A percentile compares a stretch with the other conserved stretches of the same genome.
These are phyloP conservation scores for Gomphus sp. DNA, from an alignment of 1,284 basidiomycete genomes.

Conservation along the genomic window DNA sequence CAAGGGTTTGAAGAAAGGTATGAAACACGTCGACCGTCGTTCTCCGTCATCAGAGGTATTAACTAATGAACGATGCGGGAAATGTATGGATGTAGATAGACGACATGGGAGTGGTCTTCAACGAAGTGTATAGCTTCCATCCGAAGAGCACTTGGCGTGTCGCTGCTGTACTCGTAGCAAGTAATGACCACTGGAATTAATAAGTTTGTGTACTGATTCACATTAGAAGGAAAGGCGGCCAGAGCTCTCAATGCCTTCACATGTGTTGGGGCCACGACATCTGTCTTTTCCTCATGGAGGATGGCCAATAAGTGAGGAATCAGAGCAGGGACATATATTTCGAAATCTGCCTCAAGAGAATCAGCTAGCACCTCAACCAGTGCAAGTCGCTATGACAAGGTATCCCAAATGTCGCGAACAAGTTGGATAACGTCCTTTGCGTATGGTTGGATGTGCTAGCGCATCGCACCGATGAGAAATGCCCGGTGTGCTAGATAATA, in stretches of 20 bases:
- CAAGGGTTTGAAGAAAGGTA: constrained; percentile 44
- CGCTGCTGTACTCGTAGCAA: constrained; percentile 41
- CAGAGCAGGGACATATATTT: constrained; percentile 46
- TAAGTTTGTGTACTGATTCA: constrained; percentile 52
- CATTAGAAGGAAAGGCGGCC: constrained; percentile 43
- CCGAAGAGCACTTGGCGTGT: constrained; percentile 35
- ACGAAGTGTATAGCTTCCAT: constrained; percentile 42
- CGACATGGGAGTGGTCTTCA: constrained; percentile 42
- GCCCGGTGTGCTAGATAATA: constrained; percentile 56
- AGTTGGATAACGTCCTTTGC: too few species aligned
- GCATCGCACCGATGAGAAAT: constrained; percentile 50
- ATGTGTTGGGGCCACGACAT: background rate
- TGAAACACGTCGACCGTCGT: constrained; percentile 44
- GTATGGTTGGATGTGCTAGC: constrained; percentile 55
- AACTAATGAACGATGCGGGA: constrained; percentile 51
- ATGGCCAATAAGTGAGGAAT: constrained; percentile 39
- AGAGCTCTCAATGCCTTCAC: constrained; percentile 26
- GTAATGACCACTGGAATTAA: constrained; percentile 48
- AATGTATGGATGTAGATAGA: constrained; percentile 50
- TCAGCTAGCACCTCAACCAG: constrained; percentile 21
- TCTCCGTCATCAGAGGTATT: constrained; percentile 35
- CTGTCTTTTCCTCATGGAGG: background rate
- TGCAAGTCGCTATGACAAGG: too few species aligned
- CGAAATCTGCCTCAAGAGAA: constrained; percentile 53
- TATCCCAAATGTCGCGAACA: too few species aligned